phyloP scores from a whole-genome alignment of 768 basidiomycete genomes.

The Mycena albidolilacea region DNA sequence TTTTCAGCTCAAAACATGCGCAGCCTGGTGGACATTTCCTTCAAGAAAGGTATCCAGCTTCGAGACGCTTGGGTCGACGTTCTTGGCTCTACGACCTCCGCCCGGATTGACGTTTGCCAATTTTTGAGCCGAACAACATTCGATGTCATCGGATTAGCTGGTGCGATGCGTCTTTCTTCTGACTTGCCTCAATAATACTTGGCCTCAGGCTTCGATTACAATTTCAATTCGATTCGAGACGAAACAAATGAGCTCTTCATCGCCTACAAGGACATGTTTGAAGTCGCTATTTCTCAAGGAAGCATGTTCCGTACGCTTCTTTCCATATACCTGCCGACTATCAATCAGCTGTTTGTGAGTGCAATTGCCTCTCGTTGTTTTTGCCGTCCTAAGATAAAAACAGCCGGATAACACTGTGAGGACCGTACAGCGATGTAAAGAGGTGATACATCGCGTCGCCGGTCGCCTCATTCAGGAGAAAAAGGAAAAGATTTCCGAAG shows the following conservation, averaged over 20 bases:
- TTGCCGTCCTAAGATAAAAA: constrained; percentile 3
- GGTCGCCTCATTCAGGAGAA: constrained; percentile 84
- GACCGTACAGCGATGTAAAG: constrained; percentile 70
- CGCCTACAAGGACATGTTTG: constrained; percentile 92
- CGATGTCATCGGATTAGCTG: constrained; percentile 93
- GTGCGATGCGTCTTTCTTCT: constrained; percentile 53
- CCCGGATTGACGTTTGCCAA: constrained; percentile 79
- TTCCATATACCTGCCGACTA: constrained; percentile 71
- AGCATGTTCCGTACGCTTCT: constrained; percentile 60
- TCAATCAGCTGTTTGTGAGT: constrained; percentile 72
- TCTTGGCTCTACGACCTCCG: constrained; percentile 45
- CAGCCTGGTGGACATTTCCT: constrained; percentile 79
- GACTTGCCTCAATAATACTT: not conserved
- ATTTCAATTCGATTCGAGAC: constrained; percentile 87
- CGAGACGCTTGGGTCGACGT: constrained; percentile 73
- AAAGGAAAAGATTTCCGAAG: constrained; percentile 79
- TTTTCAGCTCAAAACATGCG: constrained; percentile 87
- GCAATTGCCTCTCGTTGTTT: not conserved
- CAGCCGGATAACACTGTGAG: constrained; percentile 70
- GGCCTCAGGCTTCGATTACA: constrained; percentile 82
- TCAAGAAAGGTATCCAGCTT: constrained; percentile 75
- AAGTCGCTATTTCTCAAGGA: constrained; percentile 74
- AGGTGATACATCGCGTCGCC: constrained; percentile 78
- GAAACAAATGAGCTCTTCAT: constrained; percentile 83
- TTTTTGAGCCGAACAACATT: constrained; percentile 91